These are phyloP conservation scores for Penicillium hesseltinei DNA, from an alignment of 2,329 filamentous ascomycete species.

Conservation along the genomic window DNA sequence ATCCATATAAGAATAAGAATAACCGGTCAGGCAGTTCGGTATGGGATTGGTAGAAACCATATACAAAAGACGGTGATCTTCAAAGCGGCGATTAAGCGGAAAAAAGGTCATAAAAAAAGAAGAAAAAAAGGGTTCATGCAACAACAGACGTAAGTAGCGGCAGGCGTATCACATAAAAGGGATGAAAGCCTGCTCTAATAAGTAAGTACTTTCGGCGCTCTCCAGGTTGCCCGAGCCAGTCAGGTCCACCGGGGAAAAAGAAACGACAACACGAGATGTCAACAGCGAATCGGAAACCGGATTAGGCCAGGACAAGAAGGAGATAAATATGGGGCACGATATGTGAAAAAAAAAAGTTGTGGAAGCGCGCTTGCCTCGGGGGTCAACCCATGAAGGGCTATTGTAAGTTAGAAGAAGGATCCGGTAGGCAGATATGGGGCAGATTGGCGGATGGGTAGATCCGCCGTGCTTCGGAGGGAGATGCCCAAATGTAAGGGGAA, in stretches of 20 bases:
- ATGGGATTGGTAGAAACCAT: constrained; percentile 1
- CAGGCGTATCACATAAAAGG: constrained; percentile 20
- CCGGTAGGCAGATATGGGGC: constrained; percentile 8
- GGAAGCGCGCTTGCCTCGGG: constrained; percentile 22
- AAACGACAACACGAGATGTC: constrained; percentile 13
- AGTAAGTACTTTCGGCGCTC: constrained; percentile 11
- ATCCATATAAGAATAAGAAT: constrained; percentile 25
- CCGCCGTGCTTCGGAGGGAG: constrained; percentile 10
- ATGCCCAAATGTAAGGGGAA: constrained; percentile 18
- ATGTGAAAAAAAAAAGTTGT: background rate
- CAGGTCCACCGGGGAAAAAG: constrained; percentile 29
- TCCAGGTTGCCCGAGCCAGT: constrained; percentile 27
- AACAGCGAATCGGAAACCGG: constrained; percentile 16
- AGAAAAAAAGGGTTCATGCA: constrained; percentile 16
- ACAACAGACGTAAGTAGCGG: constrained; percentile 7
- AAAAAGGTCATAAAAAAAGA: constrained; percentile 6
- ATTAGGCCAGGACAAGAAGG: constrained; percentile 1
- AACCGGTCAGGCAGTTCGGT: background rate
- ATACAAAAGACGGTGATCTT: constrained; percentile 8
- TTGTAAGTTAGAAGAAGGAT: constrained; percentile 14
- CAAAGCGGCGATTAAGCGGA: background rate
- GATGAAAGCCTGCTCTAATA: constrained; percentile 15
- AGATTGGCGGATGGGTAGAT: constrained; percentile 21
- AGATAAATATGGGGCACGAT: constrained; percentile 11
- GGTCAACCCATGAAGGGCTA: constrained; percentile 16